Evolutionary conservation across 805 yeast genomes (phyloP).

Genomic region (Millerago galiae): DNA sequence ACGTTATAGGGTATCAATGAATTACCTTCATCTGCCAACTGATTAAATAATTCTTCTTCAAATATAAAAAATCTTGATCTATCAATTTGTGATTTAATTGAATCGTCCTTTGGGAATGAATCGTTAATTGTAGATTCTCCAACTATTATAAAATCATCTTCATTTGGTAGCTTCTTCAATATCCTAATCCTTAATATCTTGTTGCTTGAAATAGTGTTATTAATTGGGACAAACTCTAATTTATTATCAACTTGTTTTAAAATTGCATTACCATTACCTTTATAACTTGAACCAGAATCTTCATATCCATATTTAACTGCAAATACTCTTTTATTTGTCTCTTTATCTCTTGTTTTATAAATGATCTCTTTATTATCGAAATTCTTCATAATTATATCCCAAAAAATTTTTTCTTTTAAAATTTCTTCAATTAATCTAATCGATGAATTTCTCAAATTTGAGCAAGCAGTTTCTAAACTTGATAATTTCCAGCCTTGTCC

Average conservation of each 20-base stretch:
- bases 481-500: constrained; percentile 77
- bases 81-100: constrained; percentile 51
- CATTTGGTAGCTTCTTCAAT: constrained; percentile 41
- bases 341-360: constrained; percentile 57
- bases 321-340: constrained; percentile 44
- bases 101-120: constrained; percentile 20
- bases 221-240: constrained; percentile 36
- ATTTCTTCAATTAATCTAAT: constrained; percentile 47
- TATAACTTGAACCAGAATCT: constrained; percentile 79
- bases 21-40: constrained; percentile 70
- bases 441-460: constrained; percentile 45
- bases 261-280: constrained; percentile 63
- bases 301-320: constrained; percentile 89
- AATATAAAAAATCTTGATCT: constrained; percentile 70
- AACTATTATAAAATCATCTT: constrained; percentile 43
- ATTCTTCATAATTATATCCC: constrained; percentile 40
- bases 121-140: constrained; percentile 43
- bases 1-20: constrained; percentile 64
- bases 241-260: constrained; percentile 41
- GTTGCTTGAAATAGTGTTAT: constrained; percentile 34
- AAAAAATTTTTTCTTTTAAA: constrained; percentile 56
- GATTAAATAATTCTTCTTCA: constrained; percentile 84
- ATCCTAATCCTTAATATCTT: constrained; percentile 51
- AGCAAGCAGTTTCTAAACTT: constrained; percentile 52
- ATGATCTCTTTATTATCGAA: constrained; percentile 48